Base-by-base conservation (phyloP, 23 red algal genomes). In the Gracilaria caudata region DNA sequence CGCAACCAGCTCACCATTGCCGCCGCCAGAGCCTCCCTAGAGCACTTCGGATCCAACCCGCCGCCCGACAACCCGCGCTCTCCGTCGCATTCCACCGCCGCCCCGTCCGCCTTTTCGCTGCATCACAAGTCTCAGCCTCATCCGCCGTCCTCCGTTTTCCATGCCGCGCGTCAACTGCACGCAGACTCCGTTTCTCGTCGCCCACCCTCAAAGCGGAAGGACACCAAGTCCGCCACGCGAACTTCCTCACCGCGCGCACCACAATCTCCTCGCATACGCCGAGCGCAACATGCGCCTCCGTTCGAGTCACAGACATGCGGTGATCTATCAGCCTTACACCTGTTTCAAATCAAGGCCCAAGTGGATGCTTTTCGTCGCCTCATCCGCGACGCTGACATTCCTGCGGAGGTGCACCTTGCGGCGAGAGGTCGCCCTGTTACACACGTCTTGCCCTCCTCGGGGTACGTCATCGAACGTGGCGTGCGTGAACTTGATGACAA, bases 261-360 rank as follows among this genome's bases (percentile, higher is more conserved):
- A 13, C 55, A 45, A 9, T 66, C 79, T 17, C 63, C 79, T 29
- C 79, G 57, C 16, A 59, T 66, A 16, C 51, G 57, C 4, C 43
- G 58, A 16, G 43, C 24, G 36, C 70, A 75, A 24, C 25, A 83
- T n/a, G 28, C 63, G 21, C 79, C 79, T 34, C 3, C 57, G 26
- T 66, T 83, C 40, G 57, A 63, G 23, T 59, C 53, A 10, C 82
- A 86, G 26, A 60, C 30, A 7, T 70, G 53, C 10, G 82, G 43
- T 13, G 51, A 53, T 40, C 21, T 86, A 49, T 86, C 82, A 3
- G 68, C 68, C 39, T 8, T 29, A 61, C 82, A 74, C 66, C 28
- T 66, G 16, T 86, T 86, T 54, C 82, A 86, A 40, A 40, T 86
- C 56, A 86, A 86, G 68, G 64, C 82, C 44, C 82, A 86, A 28